Evolutionary conservation across 306 rosid species (phyloP).

Genomic region (Sphenostylis stenocarpa): DNA sequence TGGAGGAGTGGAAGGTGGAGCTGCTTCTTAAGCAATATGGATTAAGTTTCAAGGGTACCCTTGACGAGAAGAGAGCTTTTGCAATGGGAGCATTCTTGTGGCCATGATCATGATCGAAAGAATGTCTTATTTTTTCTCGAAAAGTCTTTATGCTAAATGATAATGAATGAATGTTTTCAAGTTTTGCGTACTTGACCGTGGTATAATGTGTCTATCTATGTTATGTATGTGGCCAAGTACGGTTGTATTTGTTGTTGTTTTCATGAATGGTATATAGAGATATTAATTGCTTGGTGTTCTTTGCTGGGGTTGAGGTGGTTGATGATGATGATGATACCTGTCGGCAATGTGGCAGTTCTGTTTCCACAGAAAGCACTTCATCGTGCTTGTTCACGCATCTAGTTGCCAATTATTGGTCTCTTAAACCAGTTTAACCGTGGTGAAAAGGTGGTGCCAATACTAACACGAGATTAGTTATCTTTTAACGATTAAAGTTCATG

Average conservation of each 20-base stretch:
- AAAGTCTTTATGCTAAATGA: background rate
- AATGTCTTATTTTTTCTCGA: background rate
- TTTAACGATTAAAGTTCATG: too few species aligned
- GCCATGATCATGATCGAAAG: conserved; percentile 64
- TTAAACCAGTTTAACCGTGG: background rate
- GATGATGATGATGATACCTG: conserved; percentile 3
- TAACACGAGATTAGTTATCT: too few species aligned
- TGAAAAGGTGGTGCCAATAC: too few species aligned
- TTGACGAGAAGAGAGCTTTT: conserved; percentile 60
- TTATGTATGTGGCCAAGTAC: background rate
- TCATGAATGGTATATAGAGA: background rate
- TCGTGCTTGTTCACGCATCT: background rate
- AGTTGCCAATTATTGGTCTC: background rate
- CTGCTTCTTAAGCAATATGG: conserved; percentile 72
- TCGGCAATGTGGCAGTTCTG: conserved; percentile 1
- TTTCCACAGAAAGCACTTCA: background rate
- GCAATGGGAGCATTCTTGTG: conserved; percentile 76
- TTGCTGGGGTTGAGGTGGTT: background rate
- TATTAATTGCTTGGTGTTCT: background rate
- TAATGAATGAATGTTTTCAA: background rate
- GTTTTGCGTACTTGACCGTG: background rate
- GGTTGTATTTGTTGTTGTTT: background rate
- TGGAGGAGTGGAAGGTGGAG: conserved; percentile 82
- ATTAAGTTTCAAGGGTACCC: conserved; percentile 43
- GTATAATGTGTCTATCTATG: background rate